Evolutionary conservation across 2,329 filamentous ascomycete species (phyloP), one percentile per base, ranked within the genome.

Genomic region (Biscogniauxia sp.): DNA sequence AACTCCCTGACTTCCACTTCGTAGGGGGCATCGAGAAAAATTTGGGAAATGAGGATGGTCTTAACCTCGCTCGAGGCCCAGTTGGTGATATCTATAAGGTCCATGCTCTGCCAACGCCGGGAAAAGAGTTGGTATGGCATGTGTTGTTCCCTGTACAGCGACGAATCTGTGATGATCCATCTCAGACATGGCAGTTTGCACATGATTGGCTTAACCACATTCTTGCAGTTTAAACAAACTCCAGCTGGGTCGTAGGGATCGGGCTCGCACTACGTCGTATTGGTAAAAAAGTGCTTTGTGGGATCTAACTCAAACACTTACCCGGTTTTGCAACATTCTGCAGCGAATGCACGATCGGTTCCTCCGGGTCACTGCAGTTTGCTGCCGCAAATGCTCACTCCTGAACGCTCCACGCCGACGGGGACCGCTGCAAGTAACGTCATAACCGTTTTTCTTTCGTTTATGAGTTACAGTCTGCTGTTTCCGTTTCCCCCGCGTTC

Each of bases 71-170:
- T 13, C 1, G 67, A 68, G 1, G 63, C 66, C 70, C 70, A 72
- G 32, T 61, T 59, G 45, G 49, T 55, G 2, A 72, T 69, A 25
- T 72, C 62, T 37, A 68, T 53, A 19, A 71, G 64, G n/a, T 70
- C 65, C 68, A 71, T 69, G 32, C 51, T 66, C 52, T 69, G 64
- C 69, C 69, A 71, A 5, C 70, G 57, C 57, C 56, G 61, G n/a
- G 62, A 62, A 56, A 64, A 68, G 19, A 61, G 41, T 50, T 63
- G 66, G 25, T 60, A 69, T 0, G 67, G 67, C 7, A 53, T 61
- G 2, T 53, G 32, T 49, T 69, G 67, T 50, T 69, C 66, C 4
- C 67, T 61, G 57, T 68, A 69, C 20, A 69, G 61, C 9, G 62
- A 61, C 1, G 67, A 62, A 25, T 69, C 67, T 5, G 67, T 68